Conservation (phyloP, 1,284 basidiomycete species). For the Malassezia yamatoensis region DNA sequence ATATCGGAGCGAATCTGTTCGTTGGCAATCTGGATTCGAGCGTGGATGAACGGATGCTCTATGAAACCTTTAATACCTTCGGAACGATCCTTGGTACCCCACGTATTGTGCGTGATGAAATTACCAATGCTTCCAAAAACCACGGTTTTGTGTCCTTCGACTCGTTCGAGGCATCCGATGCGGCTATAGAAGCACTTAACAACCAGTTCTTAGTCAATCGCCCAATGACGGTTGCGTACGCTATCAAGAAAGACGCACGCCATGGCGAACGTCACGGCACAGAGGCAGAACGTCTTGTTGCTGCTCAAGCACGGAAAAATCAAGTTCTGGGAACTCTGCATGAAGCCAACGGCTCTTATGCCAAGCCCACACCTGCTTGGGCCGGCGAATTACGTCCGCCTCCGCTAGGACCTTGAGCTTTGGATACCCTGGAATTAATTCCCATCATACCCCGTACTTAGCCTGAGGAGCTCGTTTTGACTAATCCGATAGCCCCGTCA, state of each 20-base stretch:
- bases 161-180: conserved; percentile 92
- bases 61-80: conserved; percentile 90
- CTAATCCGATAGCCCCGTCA: too few relatives aligned
- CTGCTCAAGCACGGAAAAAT: conserved; percentile 88
- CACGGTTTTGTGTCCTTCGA: conserved; percentile 95
- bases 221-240: conserved; percentile 88
- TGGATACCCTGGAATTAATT: conserved; percentile 1
- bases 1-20: conserved; percentile 94
- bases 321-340: conserved; percentile 61
- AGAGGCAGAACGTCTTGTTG: conserved; percentile 81
- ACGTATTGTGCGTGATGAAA: conserved; percentile 83
- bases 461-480: too few relatives aligned
- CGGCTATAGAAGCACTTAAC: conserved; percentile 92
- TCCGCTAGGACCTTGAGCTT: not conserved
- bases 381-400: not conserved
- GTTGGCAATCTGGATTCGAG: conserved; percentile 87
- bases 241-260: conserved; percentile 97
- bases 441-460: not conserved
- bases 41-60: conserved; percentile 82
- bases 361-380: not conserved
- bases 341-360: not conserved
- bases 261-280: conserved; percentile 93
- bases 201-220: conserved; percentile 96
- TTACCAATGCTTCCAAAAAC: conserved; percentile 75
- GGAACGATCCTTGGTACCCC: conserved; percentile 86